phyloP scores from a whole-genome alignment of 2,329 filamentous ascomycete species.

The Fusarium continuum region DNA sequence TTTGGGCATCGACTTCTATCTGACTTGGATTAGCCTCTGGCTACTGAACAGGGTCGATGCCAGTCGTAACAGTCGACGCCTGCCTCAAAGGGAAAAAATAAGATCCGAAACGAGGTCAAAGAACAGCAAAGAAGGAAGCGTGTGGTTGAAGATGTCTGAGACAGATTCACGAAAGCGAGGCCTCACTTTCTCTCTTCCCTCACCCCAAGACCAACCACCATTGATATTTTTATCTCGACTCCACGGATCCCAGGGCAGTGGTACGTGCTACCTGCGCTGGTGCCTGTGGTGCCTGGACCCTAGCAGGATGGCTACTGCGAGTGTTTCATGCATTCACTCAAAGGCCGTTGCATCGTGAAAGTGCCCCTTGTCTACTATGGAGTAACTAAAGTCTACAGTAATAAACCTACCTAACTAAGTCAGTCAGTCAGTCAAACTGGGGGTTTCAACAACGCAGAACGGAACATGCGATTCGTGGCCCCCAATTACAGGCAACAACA shows the following conservation, averaged over 20 bases:
- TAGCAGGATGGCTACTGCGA: constrained; percentile 29
- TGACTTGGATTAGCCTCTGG: constrained; percentile 11
- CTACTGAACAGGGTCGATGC: constrained; percentile 31
- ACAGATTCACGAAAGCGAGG: constrained; percentile 24
- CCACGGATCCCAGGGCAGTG: constrained; percentile 31
- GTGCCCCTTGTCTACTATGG: constrained; percentile 1
- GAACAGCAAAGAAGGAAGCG: constrained; percentile 12
- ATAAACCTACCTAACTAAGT: too few species aligned
- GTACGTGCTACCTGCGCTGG: constrained; percentile 26
- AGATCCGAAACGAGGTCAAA: constrained; percentile 8
- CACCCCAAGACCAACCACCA: constrained; percentile 1
- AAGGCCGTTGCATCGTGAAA: constrained; percentile 30
- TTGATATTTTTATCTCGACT: constrained; percentile 24
- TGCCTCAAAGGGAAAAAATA: constrained; percentile 5
- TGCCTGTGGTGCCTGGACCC: constrained; percentile 23
- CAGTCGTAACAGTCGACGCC: constrained; percentile 24
- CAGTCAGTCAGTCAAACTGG: constrained; percentile 9
- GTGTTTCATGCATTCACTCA: constrained; percentile 36
- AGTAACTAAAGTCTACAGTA: too few species aligned
- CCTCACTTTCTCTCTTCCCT: constrained; percentile 14
- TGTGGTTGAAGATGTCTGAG: constrained; percentile 10
- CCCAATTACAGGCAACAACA: constrained; percentile 34
- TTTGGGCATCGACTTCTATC: constrained; percentile 34
- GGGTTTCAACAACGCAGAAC: not conserved
- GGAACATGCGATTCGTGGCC: constrained; percentile 23